phyloP scores from a whole-genome alignment of 2,329 filamentous ascomycete species.

The Xylaria sp. region DNA sequence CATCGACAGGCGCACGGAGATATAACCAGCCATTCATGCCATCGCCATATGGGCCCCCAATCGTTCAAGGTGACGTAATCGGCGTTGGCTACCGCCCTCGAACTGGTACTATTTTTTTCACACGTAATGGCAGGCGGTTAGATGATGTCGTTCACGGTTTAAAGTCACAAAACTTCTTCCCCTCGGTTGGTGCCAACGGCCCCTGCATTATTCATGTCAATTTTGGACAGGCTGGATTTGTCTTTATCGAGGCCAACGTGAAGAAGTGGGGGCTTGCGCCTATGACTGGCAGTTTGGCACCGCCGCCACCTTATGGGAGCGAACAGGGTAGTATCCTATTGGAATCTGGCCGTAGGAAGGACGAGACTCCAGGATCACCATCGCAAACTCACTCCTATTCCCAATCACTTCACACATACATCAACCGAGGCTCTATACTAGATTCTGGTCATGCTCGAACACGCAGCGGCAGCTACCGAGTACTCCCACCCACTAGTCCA shows the following conservation, averaged over 20 bases:
- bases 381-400: conserved; percentile 57
- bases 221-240: conserved; percentile 96
- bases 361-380: conserved; percentile 59
- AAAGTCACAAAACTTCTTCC: conserved; percentile 97
- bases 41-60: conserved; percentile 82
- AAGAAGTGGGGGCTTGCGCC: conserved; percentile 99
- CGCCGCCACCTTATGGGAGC: conserved; percentile 94
- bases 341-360: conserved; percentile 78
- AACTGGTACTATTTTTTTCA: conserved; percentile 97
- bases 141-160: conserved; percentile 94
- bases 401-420: conserved; percentile 59
- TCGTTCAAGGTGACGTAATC: conserved; percentile 93
- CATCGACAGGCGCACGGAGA: conserved; percentile 85
- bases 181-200: conserved; percentile 94
- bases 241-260: conserved; percentile 98
- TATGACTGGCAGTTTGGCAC: conserved; percentile 93
- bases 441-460: conserved; percentile 76
- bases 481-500: conserved; percentile 81
- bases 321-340: conserved; percentile 96
- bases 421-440: conserved; percentile 53
- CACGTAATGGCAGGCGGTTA: conserved; percentile 95
- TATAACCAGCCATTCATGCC: conserved; percentile 91
- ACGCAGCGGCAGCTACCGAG: conserved; percentile 80
- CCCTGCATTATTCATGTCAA: conserved; percentile 95
- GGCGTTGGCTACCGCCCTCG: conserved; percentile 95